Evolutionary conservation across 352 stramenopile genomes (phyloP).

Genomic region (Globisporangium cystogenes): DNA sequence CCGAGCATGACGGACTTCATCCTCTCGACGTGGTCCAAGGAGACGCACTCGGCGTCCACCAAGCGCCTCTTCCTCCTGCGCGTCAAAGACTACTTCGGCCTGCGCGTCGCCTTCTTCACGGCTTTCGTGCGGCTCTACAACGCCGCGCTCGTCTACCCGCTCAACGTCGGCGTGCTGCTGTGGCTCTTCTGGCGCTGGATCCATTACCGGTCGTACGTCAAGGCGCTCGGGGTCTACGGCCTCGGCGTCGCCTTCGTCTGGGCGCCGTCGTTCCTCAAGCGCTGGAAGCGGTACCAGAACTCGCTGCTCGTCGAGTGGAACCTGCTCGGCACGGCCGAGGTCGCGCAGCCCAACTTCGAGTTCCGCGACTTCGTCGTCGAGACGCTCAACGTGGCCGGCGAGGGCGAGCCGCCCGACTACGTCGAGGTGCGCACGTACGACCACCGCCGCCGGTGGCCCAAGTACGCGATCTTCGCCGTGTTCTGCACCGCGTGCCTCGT

Average conservation of each 20-base stretch:
- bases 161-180: constrained; percentile 33
- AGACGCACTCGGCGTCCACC: constrained; percentile 30
- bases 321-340: constrained; percentile 41
- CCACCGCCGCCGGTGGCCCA: constrained; percentile 39
- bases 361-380: constrained; percentile 51
- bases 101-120: constrained; percentile 54
- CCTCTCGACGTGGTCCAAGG: constrained; percentile 47
- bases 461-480: constrained; percentile 44
- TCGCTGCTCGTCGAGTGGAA: constrained; percentile 63
- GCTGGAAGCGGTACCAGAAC: constrained; percentile 56
- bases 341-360: constrained; percentile 41
- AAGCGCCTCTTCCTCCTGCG: constrained; percentile 47
- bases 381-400: constrained; percentile 51
- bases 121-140: constrained; percentile 61
- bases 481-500: constrained; percentile 47
- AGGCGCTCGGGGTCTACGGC: constrained; percentile 44
- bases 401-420: constrained; percentile 50
- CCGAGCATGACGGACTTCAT: constrained; percentile 59
- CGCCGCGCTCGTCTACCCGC: constrained; percentile 37
- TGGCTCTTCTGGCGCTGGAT: constrained; percentile 56
- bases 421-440: constrained; percentile 61
- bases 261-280: constrained; percentile 52
- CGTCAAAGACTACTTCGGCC: constrained; percentile 59
- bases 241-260: constrained; percentile 44
- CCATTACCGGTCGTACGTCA: constrained; percentile 48